Evolutionary conservation across 2,329 filamentous ascomycete genomes (phyloP), one percentile per base, ranked within the genome.

Genomic region (Diaporthe velutina): DNA sequence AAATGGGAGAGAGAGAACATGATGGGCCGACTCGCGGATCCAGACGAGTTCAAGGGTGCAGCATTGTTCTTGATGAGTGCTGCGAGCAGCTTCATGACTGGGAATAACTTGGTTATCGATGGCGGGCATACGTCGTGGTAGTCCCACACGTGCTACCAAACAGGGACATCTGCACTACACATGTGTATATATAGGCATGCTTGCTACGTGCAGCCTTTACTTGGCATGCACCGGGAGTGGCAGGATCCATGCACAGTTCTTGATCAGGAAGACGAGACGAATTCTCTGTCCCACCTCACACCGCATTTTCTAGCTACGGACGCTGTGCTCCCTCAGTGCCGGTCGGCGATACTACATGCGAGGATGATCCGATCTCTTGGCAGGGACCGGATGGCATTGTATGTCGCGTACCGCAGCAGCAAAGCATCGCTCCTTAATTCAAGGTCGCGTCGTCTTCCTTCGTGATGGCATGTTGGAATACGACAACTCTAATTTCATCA

Each of bases 1-100:
- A 88, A 90, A 72, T 95, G 93, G 93, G 90, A 92, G 71, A 89
- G 86, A 73, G 91, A 94, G 83, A 95, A 94, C 80, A 95, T 95
- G 93, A 86, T 95, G 77, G 91, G 88, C 2, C 85, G 90, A 28
- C 83, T 93, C 42, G 90, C 89, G 35, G 82, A 83, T 35, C 88
- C 90, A 0, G 85, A 87, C 60, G 90, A 93, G 78, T 92, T 92
- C 80, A 88, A 90, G 77, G 90, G 90, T 0, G 88, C 90, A 0
- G 89, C 88, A 2, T 83, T 92, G 12, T 93, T 92, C 78, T 83
- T 93, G 75, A 82, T 93, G 30, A 90, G 90, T 76, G 88, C 90
- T 77, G 91, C 91, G 0, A 92, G 90, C 80, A 88, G 86, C 33
- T 93, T 91, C 78, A 92, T 93, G 89, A 92, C 91, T 0, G 90